A percentile compares a stretch with the other conserved stretches of the same genome.
These are phyloP conservation scores for Fusarium beomiforme DNA, from an alignment of 2,329 filamentous ascomycete species.

Conservation along the genomic window DNA sequence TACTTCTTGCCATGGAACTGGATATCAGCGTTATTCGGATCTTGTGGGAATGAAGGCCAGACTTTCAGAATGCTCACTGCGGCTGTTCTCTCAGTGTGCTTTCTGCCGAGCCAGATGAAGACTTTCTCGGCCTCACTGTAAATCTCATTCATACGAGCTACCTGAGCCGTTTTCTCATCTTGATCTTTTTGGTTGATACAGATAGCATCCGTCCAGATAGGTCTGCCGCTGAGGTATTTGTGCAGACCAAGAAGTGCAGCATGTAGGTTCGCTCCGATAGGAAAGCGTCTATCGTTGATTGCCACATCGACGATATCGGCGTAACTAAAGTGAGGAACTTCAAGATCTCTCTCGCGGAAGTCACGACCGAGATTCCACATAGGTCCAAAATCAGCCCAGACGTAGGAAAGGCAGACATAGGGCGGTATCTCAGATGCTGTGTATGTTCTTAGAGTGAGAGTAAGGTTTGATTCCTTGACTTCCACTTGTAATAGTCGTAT, in stretches of 20 bases:
- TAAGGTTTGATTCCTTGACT: not conserved
- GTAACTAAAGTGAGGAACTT: constrained; percentile 12
- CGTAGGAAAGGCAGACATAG: constrained; percentile 17
- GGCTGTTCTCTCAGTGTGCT: not conserved
- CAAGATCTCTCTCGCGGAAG: constrained; percentile 16
- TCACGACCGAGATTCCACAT: constrained; percentile 8
- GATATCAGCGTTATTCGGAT: not conserved
- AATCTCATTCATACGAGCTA: constrained; percentile 14
- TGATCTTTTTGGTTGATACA: constrained; percentile 14
- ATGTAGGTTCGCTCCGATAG: constrained; percentile 4
- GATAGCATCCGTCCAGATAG: constrained; percentile 13
- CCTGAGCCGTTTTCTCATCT: not conserved
- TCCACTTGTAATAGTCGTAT: not conserved
- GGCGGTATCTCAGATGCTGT: not conserved
- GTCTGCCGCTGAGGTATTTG: not conserved
- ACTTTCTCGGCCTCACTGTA: constrained; percentile 11
- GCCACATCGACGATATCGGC: not conserved
- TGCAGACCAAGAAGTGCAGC: constrained; percentile 1
- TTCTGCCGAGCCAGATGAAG: constrained; percentile 5
- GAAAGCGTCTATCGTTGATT: not conserved
- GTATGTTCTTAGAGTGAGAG: not conserved
- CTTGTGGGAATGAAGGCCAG: constrained; percentile 5
- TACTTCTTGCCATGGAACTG: constrained; percentile 14
- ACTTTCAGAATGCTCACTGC: constrained; percentile 1
- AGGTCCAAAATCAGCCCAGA: constrained; percentile 21